Percentiles rank a stretch among this genome's conserved stretches.
These are phyloP conservation scores for Boehmeria nivea DNA, from an alignment of 306 rosid genomes.

Conservation along the genomic window DNA sequence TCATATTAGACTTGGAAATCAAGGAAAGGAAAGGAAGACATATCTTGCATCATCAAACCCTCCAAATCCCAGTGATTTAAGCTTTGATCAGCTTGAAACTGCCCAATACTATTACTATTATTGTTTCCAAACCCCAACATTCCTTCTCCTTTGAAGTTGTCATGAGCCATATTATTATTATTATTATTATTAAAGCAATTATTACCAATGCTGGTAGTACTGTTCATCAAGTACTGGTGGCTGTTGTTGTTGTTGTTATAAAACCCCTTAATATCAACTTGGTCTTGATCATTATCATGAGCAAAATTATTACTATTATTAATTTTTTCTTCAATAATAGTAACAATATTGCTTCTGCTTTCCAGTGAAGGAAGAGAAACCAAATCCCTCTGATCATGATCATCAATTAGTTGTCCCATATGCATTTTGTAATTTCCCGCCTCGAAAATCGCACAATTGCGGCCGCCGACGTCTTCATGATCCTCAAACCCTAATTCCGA, in stretches of 20 bases:
- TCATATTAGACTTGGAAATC: conserved; percentile 63
- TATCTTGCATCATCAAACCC: conserved; percentile 85
- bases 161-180: conserved; percentile 28
- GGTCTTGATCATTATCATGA: too few relatives aligned
- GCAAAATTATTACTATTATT: conserved; percentile 29
- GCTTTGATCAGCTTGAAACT: conserved; percentile 38
- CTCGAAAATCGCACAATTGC: conserved; percentile 38
- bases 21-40: conserved; percentile 65
- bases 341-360: too few relatives aligned
- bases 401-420: not conserved
- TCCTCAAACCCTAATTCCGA: conserved; percentile 9
- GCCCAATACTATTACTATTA: conserved; percentile 35
- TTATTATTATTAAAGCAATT: conserved; percentile 59
- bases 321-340: conserved; percentile 20
- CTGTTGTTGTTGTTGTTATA: too few relatives aligned
- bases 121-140: conserved; percentile 44
- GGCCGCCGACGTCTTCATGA: conserved; percentile 19
- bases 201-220: conserved; percentile 31
- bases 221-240: conserved; percentile 39
- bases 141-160: conserved; percentile 38
- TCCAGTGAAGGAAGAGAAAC: too few relatives aligned
- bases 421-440: not conserved
- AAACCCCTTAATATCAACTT: too few relatives aligned
- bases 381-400: conserved; percentile 20
- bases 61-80: conserved; percentile 76